These are phyloP conservation scores for Fusarium bactridioides DNA, from an alignment of 2,329 filamentous ascomycete species.

Conservation along the genomic window DNA sequence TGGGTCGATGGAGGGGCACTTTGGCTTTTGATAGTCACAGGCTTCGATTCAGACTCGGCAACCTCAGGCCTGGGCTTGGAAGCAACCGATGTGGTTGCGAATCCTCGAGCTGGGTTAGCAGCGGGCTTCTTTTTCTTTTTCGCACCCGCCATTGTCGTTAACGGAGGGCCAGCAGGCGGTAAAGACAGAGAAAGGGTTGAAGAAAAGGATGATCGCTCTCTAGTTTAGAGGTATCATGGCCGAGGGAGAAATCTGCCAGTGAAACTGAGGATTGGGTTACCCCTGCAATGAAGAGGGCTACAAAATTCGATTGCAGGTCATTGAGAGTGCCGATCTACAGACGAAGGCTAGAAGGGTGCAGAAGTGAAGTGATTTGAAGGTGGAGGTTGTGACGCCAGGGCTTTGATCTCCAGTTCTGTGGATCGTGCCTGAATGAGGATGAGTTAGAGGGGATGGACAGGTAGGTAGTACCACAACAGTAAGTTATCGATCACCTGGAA, in stretches of 20 bases:
- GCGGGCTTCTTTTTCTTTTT: slow-evolving; percentile 93
- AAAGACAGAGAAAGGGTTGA: neutral
- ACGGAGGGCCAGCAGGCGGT: neutral
- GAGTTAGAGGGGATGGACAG: neutral
- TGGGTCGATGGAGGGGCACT: slow-evolving; percentile 45
- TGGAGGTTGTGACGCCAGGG: slow-evolving; percentile 37
- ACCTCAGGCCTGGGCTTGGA: slow-evolving; percentile 78
- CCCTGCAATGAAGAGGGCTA: neutral
- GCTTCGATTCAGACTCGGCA: slow-evolving; percentile 47
- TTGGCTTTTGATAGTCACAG: slow-evolving; percentile 35
- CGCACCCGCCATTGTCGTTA: slow-evolving; percentile 67
- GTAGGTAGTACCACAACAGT: neutral
- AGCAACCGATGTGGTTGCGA: slow-evolving; percentile 91
- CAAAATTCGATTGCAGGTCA: slow-evolving; percentile 4
- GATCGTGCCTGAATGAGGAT: slow-evolving; percentile 9
- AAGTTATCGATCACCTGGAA: neutral
- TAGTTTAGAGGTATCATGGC: neutral
- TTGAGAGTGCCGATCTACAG: neutral
- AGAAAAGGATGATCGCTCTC: neutral
- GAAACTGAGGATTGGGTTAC: neutral
- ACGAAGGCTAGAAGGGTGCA: slow-evolving; percentile 13
- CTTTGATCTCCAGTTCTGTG: slow-evolving; percentile 25
- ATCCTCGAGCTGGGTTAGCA: slow-evolving; percentile 87
- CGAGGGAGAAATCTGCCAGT: neutral
- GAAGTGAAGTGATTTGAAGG: slow-evolving; percentile 13